Conservation (phyloP, 192 early-diverging fungal species). For the Backusella psychrophila region DNA sequence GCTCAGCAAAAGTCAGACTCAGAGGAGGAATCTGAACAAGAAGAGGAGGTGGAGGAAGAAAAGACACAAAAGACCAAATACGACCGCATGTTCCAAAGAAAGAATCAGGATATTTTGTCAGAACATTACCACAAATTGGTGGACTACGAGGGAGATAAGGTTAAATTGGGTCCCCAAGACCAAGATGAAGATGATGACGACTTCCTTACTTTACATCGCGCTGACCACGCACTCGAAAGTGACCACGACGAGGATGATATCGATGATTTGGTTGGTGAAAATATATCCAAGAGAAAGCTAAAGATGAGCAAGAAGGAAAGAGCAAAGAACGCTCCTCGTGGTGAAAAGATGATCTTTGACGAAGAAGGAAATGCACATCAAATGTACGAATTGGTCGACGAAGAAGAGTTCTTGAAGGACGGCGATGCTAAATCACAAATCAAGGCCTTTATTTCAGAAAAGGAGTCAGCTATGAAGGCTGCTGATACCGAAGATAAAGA, state of each 20-base stretch:
- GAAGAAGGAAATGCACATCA: slow-evolving; percentile 86
- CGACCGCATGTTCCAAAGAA: slow-evolving; percentile 90
- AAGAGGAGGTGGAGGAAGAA: slow-evolving; percentile 40
- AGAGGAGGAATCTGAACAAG: slow-evolving; percentile 34
- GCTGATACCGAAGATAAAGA: slow-evolving; percentile 82
- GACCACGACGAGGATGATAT: slow-evolving; percentile 39
- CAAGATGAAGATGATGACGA: slow-evolving; percentile 61
- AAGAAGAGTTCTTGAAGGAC: slow-evolving; percentile 76
- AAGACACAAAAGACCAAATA: slow-evolving; percentile 65
- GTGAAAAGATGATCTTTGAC: slow-evolving; percentile 85
- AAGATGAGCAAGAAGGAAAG: slow-evolving; percentile 64
- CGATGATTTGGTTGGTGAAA: slow-evolving; percentile 18
- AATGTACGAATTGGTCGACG: slow-evolving; percentile 77
- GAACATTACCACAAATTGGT: slow-evolving; percentile 89
- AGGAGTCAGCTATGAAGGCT: slow-evolving; percentile 63
- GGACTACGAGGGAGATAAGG: slow-evolving; percentile 55
- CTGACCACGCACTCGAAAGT: slow-evolving; percentile 73
- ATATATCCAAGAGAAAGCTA: slow-evolving; percentile 47
- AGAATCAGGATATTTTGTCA: slow-evolving; percentile 88
- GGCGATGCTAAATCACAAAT: slow-evolving; percentile 65
- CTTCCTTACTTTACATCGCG: slow-evolving; percentile 82
- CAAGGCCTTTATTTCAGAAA: slow-evolving; percentile 69
- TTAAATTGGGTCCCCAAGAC: slow-evolving; percentile 7
- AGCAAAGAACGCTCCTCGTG: slow-evolving; percentile 66
- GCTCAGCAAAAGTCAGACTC: slow-evolving; percentile 35